These are phyloP conservation scores for Fusarium annulatum DNA, from an alignment of 2,329 filamentous ascomycete genomes.

Conservation along the genomic window DNA sequence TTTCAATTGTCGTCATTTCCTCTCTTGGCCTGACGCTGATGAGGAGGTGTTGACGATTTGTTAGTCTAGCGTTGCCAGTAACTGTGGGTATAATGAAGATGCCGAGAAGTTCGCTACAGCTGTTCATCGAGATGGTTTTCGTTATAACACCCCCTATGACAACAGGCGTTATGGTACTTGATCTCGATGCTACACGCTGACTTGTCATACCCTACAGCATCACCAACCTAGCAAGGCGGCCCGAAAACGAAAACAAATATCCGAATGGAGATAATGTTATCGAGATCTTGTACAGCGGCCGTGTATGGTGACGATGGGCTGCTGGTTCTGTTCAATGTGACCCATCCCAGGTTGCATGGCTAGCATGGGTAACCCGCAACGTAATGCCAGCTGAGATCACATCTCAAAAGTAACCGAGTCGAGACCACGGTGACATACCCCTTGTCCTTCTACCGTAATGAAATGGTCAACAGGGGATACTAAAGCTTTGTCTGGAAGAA, in stretches of 20 bases:
- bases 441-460: constrained; percentile 22
- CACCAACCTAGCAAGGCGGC: not conserved
- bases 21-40: not conserved
- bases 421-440: constrained; percentile 11
- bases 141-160: not conserved
- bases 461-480: not conserved
- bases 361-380: not conserved
- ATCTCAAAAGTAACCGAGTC: not conserved
- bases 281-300: constrained; percentile 3
- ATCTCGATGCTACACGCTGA: constrained; percentile 10
- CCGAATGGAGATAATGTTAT: not conserved
- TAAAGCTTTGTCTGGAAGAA: constrained; percentile 12
- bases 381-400: not conserved
- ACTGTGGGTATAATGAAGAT: not conserved
- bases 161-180: not conserved
- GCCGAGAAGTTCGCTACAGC: not conserved
- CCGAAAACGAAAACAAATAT: not conserved
- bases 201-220: not conserved
- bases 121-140: not conserved
- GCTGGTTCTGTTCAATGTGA: not conserved
- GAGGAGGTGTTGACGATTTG: not conserved
- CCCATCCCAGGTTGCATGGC: not conserved
- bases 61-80: not conserved
- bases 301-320: not conserved
- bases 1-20: constrained; percentile 15